Evolutionary conservation across 2,329 filamentous ascomycete species (phyloP).

Genomic region (Alternaria triticimaculans): DNA sequence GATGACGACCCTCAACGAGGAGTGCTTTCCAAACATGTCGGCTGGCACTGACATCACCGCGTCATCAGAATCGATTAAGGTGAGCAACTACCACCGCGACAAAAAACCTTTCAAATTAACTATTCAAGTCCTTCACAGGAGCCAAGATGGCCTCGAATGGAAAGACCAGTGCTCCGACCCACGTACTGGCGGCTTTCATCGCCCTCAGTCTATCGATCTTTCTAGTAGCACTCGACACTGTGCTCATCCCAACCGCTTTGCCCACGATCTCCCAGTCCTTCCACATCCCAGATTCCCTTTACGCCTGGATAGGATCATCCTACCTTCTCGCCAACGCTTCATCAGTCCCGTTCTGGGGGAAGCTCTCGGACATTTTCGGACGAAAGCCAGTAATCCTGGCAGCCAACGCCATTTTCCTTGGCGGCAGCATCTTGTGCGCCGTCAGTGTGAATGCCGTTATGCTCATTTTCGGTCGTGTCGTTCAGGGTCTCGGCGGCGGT

Average conservation of each 20-base stretch:
- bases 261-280: constrained; percentile 70
- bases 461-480: constrained; percentile 60
- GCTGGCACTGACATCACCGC: neutral
- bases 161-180: neutral
- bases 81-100: neutral
- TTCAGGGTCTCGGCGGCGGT: constrained; percentile 63
- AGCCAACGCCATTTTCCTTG: constrained; percentile 55
- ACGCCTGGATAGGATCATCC: constrained; percentile 73
- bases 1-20: neutral
- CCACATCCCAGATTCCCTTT: constrained; percentile 68
- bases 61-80: neutral
- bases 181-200: constrained; percentile 33
- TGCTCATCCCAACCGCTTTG: constrained; percentile 69
- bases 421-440: constrained; percentile 59
- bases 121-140: neutral
- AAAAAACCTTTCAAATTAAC: neutral
- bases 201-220: constrained; percentile 48
- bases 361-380: constrained; percentile 49
- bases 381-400: constrained; percentile 45
- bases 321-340: constrained; percentile 50
- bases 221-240: constrained; percentile 57
- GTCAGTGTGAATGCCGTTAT: constrained; percentile 56
- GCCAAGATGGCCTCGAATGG: neutral
- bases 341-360: constrained; percentile 52
- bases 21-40: neutral